These are phyloP conservation scores for Salix udensis DNA, from an alignment of 345 rosid genomes.

Conservation along the genomic window DNA sequence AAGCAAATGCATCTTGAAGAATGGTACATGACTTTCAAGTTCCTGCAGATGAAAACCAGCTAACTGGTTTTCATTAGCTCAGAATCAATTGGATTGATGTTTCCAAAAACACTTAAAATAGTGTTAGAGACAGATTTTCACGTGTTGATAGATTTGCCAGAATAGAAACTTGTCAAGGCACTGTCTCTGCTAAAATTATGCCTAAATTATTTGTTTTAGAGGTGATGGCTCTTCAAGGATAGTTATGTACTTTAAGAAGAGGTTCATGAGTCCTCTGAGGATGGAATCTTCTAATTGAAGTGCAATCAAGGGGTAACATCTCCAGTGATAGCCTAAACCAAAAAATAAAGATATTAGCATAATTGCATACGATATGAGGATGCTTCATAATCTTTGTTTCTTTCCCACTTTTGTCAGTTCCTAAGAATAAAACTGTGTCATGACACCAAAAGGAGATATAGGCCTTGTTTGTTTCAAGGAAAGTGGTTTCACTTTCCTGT, in stretches of 20 bases:
- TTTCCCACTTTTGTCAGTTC: constrained; percentile 1
- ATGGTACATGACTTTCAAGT: constrained; percentile 23
- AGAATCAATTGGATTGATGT: constrained; percentile 9
- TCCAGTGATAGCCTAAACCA: constrained; percentile 37
- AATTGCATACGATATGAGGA: not conserved
- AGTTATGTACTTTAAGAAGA: constrained; percentile 39
- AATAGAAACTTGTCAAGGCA: constrained; percentile 42
- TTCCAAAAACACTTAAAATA: constrained; percentile 27
- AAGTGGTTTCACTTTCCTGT: too few species aligned
- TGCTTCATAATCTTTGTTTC: not conserved
- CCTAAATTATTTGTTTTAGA: constrained; percentile 20
- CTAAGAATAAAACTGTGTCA: not conserved
- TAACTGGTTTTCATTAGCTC: constrained; percentile 12
- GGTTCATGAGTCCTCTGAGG: constrained; percentile 37
- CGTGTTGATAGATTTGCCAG: constrained; percentile 48
- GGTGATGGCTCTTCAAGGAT: constrained; percentile 39
- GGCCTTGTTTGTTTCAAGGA: too few species aligned
- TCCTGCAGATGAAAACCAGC: constrained; percentile 26
- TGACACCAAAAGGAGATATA: not conserved
- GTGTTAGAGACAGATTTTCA: constrained; percentile 29
- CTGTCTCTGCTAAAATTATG: constrained; percentile 31
- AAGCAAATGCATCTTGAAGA: constrained; percentile 33
- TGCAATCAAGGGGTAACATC: constrained; percentile 41
- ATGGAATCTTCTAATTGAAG: constrained; percentile 49
- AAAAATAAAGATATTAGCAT: not conserved